A percentile compares a stretch with the other conserved stretches of the same genome.
Conservation (phyloP, 352 stramenopile genomes). For the Pythium sukuiense region DNA sequence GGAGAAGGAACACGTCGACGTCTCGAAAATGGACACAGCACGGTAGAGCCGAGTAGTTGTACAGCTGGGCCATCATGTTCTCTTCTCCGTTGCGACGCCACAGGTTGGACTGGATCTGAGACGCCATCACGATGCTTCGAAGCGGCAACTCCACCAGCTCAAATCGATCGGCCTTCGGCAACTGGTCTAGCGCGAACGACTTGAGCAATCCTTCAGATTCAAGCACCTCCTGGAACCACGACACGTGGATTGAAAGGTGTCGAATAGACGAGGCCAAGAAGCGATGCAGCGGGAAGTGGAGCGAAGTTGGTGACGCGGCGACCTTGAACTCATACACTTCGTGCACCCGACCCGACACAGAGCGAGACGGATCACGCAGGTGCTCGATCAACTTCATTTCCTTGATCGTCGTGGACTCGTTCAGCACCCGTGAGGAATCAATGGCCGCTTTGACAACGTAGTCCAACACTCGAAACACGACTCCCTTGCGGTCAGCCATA, state of each 20-base stretch:
- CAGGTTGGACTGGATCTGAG: constrained; percentile 86
- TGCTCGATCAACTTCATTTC: constrained; percentile 36
- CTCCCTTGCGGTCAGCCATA: constrained; percentile 30
- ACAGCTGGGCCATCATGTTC: constrained; percentile 88
- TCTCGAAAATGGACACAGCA: constrained; percentile 89
- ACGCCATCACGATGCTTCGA: constrained; percentile 82
- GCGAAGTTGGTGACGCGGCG: constrained; percentile 52
- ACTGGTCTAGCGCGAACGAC: constrained; percentile 56
- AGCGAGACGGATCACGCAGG: constrained; percentile 15
- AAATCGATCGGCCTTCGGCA: constrained; percentile 43
- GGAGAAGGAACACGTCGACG: constrained; percentile 76
- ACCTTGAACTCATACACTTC: constrained; percentile 70
- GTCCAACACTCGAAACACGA: constrained; percentile 49
- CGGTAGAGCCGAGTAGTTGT: constrained; percentile 87
- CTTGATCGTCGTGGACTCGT: constrained; percentile 58
- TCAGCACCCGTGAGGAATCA: constrained; percentile 45
- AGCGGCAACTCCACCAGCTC: constrained; percentile 81
- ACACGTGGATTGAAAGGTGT: constrained; percentile 61
- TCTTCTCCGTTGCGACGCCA: constrained; percentile 88
- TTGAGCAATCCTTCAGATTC: constrained; percentile 45
- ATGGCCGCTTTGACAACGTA: constrained; percentile 47
- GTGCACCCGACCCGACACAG: neutral
- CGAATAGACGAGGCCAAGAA: constrained; percentile 75
- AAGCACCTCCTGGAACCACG: constrained; percentile 50
- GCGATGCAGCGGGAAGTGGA: constrained; percentile 83